Evolutionary conservation across 1,284 basidiomycete species (phyloP).

Genomic region (Paramarasmius palmivorus): DNA sequence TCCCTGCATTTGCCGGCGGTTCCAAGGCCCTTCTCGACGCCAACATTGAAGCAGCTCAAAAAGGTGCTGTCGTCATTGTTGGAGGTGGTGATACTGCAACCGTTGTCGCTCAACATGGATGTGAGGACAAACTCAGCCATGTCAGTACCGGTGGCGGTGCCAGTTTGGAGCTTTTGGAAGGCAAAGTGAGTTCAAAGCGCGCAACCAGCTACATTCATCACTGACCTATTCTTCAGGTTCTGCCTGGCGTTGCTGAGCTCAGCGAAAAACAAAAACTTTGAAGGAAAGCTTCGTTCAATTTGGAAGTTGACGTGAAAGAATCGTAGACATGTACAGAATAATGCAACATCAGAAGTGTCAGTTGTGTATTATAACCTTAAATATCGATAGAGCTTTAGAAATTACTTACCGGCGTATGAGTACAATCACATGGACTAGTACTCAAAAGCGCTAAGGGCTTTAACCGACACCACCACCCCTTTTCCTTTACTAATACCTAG

Average conservation of each 20-base stretch:
- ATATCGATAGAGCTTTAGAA: too few relatives aligned
- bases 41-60: conserved; percentile 83
- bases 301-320: too few relatives aligned
- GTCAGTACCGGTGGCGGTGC: conserved; percentile 98
- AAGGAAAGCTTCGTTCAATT: background rate
- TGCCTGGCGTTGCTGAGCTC: conserved; percentile 85
- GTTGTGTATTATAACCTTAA: too few relatives aligned
- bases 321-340: too few relatives aligned
- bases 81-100: conserved; percentile 95
- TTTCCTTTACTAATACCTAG: too few relatives aligned
- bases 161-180: conserved; percentile 93
- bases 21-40: conserved; percentile 88
- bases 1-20: conserved; percentile 87
- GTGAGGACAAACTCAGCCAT: conserved; percentile 91
- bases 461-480: too few relatives aligned
- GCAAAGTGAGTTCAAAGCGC: conserved; percentile 82
- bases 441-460: too few relatives aligned
- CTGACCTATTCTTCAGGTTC: conserved; percentile 43
- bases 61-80: conserved; percentile 91
- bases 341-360: too few relatives aligned
- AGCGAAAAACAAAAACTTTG: conserved; percentile 44
- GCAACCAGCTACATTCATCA: background rate
- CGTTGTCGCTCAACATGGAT: conserved; percentile 79
- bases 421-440: too few relatives aligned
- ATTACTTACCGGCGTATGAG: too few relatives aligned